Percentiles rank a stretch among this genome's conserved stretches.
Evolutionary conservation across 2,329 filamentous ascomycete genomes (phyloP).

Genomic region (Botrytis aclada): DNA sequence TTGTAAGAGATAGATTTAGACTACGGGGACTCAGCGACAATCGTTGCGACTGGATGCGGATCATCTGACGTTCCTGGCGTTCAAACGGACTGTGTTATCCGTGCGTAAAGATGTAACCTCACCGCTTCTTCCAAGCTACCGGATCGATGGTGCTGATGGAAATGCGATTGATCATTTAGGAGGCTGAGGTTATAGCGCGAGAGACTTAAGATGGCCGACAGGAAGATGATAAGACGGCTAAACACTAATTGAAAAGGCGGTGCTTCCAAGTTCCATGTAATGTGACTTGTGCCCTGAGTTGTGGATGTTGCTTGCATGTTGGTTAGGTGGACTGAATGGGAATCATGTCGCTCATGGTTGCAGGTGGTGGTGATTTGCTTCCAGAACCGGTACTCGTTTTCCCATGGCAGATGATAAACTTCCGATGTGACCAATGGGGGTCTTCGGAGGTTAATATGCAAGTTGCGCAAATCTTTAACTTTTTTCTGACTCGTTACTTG

Average conservation of each 20-base stretch:
- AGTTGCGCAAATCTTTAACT: neutral
- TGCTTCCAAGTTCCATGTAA: neutral
- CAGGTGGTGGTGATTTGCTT: conserved; percentile 5
- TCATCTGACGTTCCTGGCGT: conserved; percentile 4
- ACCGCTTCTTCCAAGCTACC: conserved; percentile 6
- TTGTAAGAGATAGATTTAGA: neutral
- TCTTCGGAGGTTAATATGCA: conserved; percentile 6
- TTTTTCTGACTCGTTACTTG: neutral
- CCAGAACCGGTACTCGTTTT: conserved; percentile 5
- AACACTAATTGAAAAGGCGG: neutral
- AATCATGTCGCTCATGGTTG: conserved; percentile 2
- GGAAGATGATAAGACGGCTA: conserved; percentile 8
- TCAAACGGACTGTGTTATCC: neutral
- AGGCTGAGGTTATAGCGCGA: neutral
- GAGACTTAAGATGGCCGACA: neutral
- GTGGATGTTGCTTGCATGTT: neutral
- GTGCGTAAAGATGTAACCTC: neutral
- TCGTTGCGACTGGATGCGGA: conserved; percentile 7
- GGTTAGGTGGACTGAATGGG: no score
- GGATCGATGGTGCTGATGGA: neutral
- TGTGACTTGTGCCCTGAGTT: neutral
- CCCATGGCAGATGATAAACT: neutral
- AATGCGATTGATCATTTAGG: conserved; percentile 1
- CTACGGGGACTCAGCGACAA: neutral
- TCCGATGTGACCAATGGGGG: conserved; percentile 6